Base-by-base conservation (phyloP, 2,329 filamentous ascomycete genomes). In the Clonostachys solani region DNA sequence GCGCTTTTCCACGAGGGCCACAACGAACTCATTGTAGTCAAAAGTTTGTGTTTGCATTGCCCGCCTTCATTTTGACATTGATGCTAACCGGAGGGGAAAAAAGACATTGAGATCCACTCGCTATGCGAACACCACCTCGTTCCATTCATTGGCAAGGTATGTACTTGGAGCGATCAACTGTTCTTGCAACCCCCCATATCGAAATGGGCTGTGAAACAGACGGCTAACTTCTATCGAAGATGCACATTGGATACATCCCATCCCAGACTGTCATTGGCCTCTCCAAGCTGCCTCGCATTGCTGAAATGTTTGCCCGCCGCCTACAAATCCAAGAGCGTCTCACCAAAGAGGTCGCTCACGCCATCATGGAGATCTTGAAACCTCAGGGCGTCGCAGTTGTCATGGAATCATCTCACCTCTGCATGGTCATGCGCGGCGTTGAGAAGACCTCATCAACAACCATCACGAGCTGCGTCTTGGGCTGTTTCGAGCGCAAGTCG, bases 371-470 rank as follows among this genome's bases (percentile, higher is more conserved):
- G 61, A 85, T 97, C 12, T 77, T 99, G 43, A 87, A 95, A 64
- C 94, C 94, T 3, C 90, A 95, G 62, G 94, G 94, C 42, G 92
- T 99, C 3, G 92, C 89, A 17, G 94, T 99, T 3, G 92, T 99
- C 50, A 96, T 99, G 86, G 94, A 99, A 63, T 95, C 89, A 13
- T 92, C 84, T 60, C 94, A 99, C 70, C 74, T 97, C 42, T 99
- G 94, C 75, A 99, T 97, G 92, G 91, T 96, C 15, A 97, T 96
- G 92, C 83, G 94, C 42, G 94, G 94, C n/a, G 92, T 99, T 10
- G 83, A 96, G 64, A 96, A 99, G 76, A 91, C 90, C 0, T 81
- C 78, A 38, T 85, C 88, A 44, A 87, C 81, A 16, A 97, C 94
- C 7, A 94, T 95, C 36, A 99, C 94, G 16, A 96, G 91, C 72